These are phyloP conservation scores for Kwoniella europaea DNA, from an alignment of 768 basidiomycete genomes.

Conservation along the genomic window DNA sequence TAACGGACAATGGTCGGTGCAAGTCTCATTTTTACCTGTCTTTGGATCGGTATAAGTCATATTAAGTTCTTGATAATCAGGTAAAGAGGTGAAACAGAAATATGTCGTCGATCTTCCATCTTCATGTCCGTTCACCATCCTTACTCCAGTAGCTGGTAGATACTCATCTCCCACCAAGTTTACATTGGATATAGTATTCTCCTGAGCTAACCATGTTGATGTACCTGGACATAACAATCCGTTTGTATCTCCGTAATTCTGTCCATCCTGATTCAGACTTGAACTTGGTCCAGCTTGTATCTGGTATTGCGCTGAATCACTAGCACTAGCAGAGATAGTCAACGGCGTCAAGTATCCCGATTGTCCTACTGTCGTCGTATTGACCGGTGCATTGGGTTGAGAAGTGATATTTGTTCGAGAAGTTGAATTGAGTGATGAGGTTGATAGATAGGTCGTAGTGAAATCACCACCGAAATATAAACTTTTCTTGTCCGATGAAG, in stretches of 20 bases:
- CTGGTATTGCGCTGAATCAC: slow-evolving; percentile 67
- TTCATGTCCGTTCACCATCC: slow-evolving; percentile 90
- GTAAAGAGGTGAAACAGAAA: slow-evolving; percentile 85
- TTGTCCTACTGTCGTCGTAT: slow-evolving; percentile 68
- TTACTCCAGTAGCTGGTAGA: slow-evolving; percentile 76
- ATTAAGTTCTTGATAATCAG: slow-evolving; percentile 79
- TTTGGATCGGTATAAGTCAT: slow-evolving; percentile 78
- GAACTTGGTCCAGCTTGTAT: slow-evolving; percentile 60
- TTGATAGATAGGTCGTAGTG: slow-evolving; percentile 67
- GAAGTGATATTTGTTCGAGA: slow-evolving; percentile 67
- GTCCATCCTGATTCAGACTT: slow-evolving; percentile 41
- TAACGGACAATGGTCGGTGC: slow-evolving; percentile 78
- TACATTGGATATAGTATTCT: slow-evolving; percentile 72
- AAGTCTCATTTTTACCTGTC: slow-evolving; percentile 76
- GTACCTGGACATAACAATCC: slow-evolving; percentile 77
- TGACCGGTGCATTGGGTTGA: slow-evolving; percentile 78
- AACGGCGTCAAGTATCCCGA: slow-evolving; percentile 83
- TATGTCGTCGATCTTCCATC: slow-evolving; percentile 78
- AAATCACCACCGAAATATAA: slow-evolving; percentile 91
- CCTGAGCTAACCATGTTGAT: slow-evolving; percentile 84
- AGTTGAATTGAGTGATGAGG: slow-evolving; percentile 65
- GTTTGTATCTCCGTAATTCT: slow-evolving; percentile 46
- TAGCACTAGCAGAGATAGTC: slow-evolving; percentile 69
- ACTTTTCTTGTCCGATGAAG: slow-evolving; percentile 72
- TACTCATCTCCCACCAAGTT: slow-evolving; percentile 76